Evolutionary conservation across 768 basidiomycete genomes (phyloP).

Genomic region (Mycena crocata): DNA sequence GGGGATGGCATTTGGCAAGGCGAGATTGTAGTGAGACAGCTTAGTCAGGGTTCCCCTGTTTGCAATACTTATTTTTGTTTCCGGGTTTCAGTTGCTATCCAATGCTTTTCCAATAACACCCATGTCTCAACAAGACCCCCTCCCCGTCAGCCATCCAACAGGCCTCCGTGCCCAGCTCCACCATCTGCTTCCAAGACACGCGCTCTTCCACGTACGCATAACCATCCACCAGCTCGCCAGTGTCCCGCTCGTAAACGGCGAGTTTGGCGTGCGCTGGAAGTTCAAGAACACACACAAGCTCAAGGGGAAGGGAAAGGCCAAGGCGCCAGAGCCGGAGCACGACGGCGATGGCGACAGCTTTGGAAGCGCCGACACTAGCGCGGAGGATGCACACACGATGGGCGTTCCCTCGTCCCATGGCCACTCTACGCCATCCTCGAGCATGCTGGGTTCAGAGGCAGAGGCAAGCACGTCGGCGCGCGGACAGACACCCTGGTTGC

Average conservation of each 20-base stretch:
- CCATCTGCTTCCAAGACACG: constrained; percentile 72
- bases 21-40: too few relatives aligned
- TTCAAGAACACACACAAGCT: constrained; percentile 64
- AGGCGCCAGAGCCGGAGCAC: constrained; percentile 20
- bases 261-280: constrained; percentile 80
- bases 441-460: neutral
- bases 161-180: constrained; percentile 65
- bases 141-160: constrained; percentile 1
- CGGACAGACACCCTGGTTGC: constrained; percentile 70
- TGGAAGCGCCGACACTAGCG: constrained; percentile 24
- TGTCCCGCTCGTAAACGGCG: constrained; percentile 78
- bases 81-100: neutral
- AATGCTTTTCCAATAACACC: constrained; percentile 9
- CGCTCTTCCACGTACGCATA: constrained; percentile 72
- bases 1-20: too few relatives aligned
- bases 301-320: constrained; percentile 43
- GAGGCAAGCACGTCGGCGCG: constrained; percentile 54
- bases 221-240: constrained; percentile 77
- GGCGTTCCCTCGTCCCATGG: neutral
- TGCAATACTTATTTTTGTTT: too few relatives aligned
- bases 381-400: constrained; percentile 8
- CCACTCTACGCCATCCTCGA: neutral
- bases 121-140: neutral
- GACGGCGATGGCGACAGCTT: constrained; percentile 19
- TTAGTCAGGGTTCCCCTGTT: too few relatives aligned